Conservation (phyloP, 257 asterid species). For the Dorcoceras hygrometricum region DNA sequence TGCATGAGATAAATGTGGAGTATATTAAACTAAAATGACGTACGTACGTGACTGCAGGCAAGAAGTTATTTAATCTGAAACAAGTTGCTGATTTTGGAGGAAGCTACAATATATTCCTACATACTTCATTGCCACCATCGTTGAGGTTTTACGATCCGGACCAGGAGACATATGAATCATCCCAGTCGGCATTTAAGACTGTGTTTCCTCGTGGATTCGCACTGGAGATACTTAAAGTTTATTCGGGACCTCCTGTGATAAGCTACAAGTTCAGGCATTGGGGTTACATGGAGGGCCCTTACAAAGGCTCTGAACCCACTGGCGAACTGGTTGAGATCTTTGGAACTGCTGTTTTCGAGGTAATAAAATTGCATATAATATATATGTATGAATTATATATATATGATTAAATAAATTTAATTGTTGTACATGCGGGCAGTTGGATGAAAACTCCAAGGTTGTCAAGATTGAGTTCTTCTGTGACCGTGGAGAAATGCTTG, state of each 20-base stretch:
- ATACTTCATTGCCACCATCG: slow-evolving; percentile 56
- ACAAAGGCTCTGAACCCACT: slow-evolving; percentile 50
- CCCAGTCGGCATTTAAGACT: slow-evolving; percentile 49
- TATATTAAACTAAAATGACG: no score
- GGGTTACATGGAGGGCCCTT: slow-evolving; percentile 74
- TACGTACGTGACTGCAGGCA: slow-evolving; percentile 37
- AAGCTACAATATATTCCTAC: slow-evolving; percentile 68
- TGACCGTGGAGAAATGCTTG: slow-evolving; percentile 56
- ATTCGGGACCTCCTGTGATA: slow-evolving; percentile 69
- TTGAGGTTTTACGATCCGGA: slow-evolving; percentile 54
- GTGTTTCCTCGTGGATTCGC: slow-evolving; percentile 71
- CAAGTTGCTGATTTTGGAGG: slow-evolving; percentile 58
- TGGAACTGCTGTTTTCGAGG: slow-evolving; percentile 54
- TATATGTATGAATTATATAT: no score
- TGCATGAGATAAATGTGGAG: no score
- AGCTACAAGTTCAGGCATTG: slow-evolving; percentile 73
- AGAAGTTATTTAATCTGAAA: slow-evolving; percentile 30
- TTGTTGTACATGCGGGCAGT: no score
- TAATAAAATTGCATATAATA: slow-evolving; percentile 18
- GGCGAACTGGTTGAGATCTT: slow-evolving; percentile 57
- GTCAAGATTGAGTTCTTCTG: slow-evolving; percentile 50
- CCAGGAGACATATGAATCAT: slow-evolving; percentile 50
- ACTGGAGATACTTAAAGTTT: slow-evolving; percentile 58
- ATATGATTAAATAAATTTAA: no score
- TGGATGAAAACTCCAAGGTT: slow-evolving; percentile 42